Percentiles rank a stretch among this genome's conserved stretches.
Conservation (phyloP, 2,329 filamentous ascomycete species). For the Trichoderma citrinoviride region DNA sequence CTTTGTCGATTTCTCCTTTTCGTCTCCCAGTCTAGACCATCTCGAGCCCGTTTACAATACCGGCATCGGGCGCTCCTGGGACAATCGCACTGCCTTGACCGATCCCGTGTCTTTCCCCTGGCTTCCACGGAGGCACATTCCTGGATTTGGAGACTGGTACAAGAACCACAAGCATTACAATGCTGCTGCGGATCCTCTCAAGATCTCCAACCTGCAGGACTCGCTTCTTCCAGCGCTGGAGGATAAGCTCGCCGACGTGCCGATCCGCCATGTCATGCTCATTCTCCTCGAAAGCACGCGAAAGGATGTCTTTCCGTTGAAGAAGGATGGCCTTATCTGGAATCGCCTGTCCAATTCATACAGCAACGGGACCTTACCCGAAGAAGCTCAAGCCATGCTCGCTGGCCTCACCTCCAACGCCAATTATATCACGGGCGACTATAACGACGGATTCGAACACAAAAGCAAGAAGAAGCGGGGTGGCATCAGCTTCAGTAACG, state of each 20-base stretch:
- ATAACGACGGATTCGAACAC: conserved; percentile 36
- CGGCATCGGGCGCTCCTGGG: conserved; percentile 25
- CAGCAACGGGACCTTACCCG: conserved; percentile 34
- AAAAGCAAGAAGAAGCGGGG: conserved; percentile 30
- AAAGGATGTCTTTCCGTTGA: conserved; percentile 46
- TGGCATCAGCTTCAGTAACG: conserved; percentile 42
- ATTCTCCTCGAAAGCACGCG: conserved; percentile 46
- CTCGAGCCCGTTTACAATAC: conserved; percentile 20
- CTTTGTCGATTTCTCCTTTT: conserved; percentile 35
- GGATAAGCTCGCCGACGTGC: conserved; percentile 31
- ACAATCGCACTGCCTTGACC: conserved; percentile 26
- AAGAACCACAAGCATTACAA: conserved; percentile 33
- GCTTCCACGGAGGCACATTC: conserved; percentile 24
- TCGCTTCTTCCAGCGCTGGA: conserved; percentile 32
- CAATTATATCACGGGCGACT: conserved; percentile 37
- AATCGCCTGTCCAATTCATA: conserved; percentile 36
- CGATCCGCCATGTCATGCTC: conserved; percentile 45
- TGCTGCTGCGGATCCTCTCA: conserved; percentile 39
- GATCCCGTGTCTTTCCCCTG: conserved; percentile 24
- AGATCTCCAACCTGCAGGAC: conserved; percentile 40
- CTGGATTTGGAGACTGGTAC: conserved; percentile 33
- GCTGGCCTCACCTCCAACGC: conserved; percentile 34
- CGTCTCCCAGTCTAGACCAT: conserved; percentile 27
- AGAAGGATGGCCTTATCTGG: conserved; percentile 40
- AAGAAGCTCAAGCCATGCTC: conserved; percentile 31